Base-by-base conservation (phyloP, 352 stramenopile species). In the Sclerospora graminicola region DNA sequence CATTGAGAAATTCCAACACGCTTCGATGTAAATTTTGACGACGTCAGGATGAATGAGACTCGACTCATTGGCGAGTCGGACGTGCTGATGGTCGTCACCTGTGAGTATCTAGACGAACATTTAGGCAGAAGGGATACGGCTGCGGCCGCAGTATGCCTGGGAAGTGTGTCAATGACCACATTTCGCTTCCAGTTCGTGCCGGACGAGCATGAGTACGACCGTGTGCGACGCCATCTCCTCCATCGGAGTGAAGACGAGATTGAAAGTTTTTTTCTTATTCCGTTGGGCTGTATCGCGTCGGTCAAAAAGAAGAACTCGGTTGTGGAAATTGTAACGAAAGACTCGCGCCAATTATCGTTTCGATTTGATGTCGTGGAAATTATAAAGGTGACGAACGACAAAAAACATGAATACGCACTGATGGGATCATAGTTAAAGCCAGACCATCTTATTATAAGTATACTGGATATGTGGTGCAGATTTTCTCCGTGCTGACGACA, bases 111-210 rank as follows among this genome's bases (percentile, higher is more conserved):
- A 37, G 74, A 84, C 43, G 73, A 84, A 40, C 60, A 59, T 33
- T 61, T 63, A 20, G 23, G 57, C 24, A 78, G 59, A 49, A 84
- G 82, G 28, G 76, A 89, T 51, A 71, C 69, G 32, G 46, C 71
- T 13, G 61, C 69, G 14, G 63, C 70, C 5, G 77, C 55, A 7
- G 67, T 89, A 9, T 84, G 72, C 54, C 58, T 83, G 10, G 80
- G 80, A 10, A 60, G 51, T 23, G 73, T 91, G 41, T 64, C 84
- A 57, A 91, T 89, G 77, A 91, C 80, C 19, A 89, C 76, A 14
- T 91, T 78, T 57, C 76, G 80, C 40, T 87, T 91, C 51, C 74
- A 88, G 66, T 91, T 91, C 49, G 41, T 75, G 32, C 72, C 70
- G 8, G 72, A 85, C 43, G 60, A 62, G 43, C 66, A 69, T 43